Evolutionary conservation across 176 grass and related monocot genomes (phyloP), one percentile per base, ranked within the genome.

Genomic region (Triticum turgidum): DNA sequence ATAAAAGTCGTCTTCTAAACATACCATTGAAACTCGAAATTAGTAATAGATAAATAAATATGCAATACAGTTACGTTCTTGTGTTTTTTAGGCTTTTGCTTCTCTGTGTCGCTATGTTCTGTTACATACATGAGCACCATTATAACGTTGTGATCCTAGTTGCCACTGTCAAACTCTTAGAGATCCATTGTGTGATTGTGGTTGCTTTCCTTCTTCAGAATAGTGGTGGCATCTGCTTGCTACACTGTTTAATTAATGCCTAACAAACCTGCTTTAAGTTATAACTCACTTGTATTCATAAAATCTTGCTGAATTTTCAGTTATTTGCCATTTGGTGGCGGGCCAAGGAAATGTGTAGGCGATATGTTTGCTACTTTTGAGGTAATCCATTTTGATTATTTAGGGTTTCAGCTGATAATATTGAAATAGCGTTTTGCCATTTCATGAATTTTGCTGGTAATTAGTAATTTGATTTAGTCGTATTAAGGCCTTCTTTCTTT

Each of bases 301-400:
- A 11, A 35, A 9, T 80, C 51, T 82, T 82, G 42, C 85, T 89
- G 45, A 81, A 90, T 94, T 87, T 90, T 92, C 94, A 98, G 97
- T 87, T 98, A 98, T 83, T 91, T 98, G 82, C 93, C 94, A 74
- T 98, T 98, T 96, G 97, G 97, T 63, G 97, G 93, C 2, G 97
- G 97, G 9, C 97, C 93, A 89, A 88, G 97, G 82, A 98, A 98
- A 89, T 98, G 97, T 83, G 86, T 98, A 49, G 97, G 97, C 21
- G 97, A 96, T 83, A 98, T 98, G 92, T 98, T 98, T 91, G 97
- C 97, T 62, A 98, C 92, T 78, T 98, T 98, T 82, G 97, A 98
- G 91, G 97, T 98, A 96, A 89, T 83, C 62, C 6, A 42, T 65
- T 75, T 78, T 75, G 8, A 29, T 41, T 67, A 9, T 81, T 59